Evolutionary conservation across 2,329 filamentous ascomycete species (phyloP), one percentile per base, ranked within the genome.

Genomic region (Massarina eburnea): DNA sequence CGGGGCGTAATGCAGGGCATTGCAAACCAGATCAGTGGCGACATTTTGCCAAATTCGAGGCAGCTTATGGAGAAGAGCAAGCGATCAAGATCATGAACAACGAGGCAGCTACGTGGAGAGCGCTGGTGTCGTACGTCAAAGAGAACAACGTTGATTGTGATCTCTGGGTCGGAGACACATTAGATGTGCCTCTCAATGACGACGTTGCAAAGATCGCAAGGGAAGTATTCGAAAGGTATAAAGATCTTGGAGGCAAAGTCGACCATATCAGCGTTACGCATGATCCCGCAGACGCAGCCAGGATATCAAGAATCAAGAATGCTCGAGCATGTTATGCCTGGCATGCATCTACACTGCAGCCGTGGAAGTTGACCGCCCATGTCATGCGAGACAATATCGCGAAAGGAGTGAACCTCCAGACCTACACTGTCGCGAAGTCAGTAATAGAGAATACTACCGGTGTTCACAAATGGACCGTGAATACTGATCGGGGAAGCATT

Each of bases 1-100:
- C 60, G 18, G 60, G 61, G 5, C 51, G 60, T 1, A 65, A 64
- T 41, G 62, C 58, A 4, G 59, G 61, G 1, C 58, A 62, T 29
- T 63, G 53, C 34, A 63, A 63, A 36, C 57, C 59, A 29, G 57
- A 61, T 32, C 57, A 64, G 35, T 63, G 59, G 58, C 53, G 58
- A 2, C 46, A 51, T 8, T 64, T 55, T 30, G 55, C 37, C 5
- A 63, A 61, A 17, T 61, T 55, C 33, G 58, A 62, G 30, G 56
- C 61, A n/a, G 57, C 53, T 8, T 61, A 55, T 30, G 59, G 59
- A 7, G 43, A 51, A 19, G 53, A 59, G 27, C 61, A 63, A 30
- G 57, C 58, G n/a, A 39, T 59, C 26, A 62, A 59, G 40, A 59
- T 63, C 14, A 36, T 58, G 48, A 33, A 62, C n/a, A 62, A 62